These are phyloP conservation scores for Pseudocercospora fuligena DNA, from an alignment of 2,329 filamentous ascomycete species.

Conservation along the genomic window DNA sequence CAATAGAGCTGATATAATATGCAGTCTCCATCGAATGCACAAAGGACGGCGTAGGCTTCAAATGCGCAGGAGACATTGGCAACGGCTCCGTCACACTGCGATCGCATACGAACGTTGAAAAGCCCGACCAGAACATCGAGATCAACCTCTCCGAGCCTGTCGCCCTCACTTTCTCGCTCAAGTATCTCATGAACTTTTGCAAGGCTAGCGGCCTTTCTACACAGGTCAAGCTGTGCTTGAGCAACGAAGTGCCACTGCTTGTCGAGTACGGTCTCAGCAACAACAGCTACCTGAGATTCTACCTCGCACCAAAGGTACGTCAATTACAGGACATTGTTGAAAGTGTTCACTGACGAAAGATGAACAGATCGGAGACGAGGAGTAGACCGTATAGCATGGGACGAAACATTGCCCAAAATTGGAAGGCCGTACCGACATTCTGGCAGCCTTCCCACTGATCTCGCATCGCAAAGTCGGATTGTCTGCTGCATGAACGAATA, in stretches of 20 bases:
- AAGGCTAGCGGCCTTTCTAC: constrained; percentile 86
- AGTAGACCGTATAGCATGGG: constrained; percentile 48
- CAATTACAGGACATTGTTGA: not conserved
- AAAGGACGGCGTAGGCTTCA: constrained; percentile 97
- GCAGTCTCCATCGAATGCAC: constrained; percentile 91
- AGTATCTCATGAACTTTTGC: constrained; percentile 99
- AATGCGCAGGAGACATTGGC: constrained; percentile 91
- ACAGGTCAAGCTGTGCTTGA: constrained; percentile 89
- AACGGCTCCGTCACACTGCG: constrained; percentile 92
- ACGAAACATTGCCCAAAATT: not conserved
- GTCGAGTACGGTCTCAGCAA: constrained; percentile 86
- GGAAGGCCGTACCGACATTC: not conserved
- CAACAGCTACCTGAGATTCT: constrained; percentile 92
- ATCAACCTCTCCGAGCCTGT: constrained; percentile 94
- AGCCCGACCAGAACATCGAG: constrained; percentile 81
- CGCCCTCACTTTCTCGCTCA: constrained; percentile 93
- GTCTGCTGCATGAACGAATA: not conserved
- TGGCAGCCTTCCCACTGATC: not conserved
- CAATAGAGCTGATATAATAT: constrained; percentile 32
- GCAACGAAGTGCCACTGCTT: constrained; percentile 91
- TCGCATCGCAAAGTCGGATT: not conserved
- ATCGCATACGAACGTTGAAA: constrained; percentile 85
- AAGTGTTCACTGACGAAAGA: not conserved
- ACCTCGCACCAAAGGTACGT: constrained; percentile 90
- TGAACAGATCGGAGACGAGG: constrained; percentile 71